Evolutionary conservation across 805 yeast genomes (phyloP).

Genomic region (Saturnispora sanitii): DNA sequence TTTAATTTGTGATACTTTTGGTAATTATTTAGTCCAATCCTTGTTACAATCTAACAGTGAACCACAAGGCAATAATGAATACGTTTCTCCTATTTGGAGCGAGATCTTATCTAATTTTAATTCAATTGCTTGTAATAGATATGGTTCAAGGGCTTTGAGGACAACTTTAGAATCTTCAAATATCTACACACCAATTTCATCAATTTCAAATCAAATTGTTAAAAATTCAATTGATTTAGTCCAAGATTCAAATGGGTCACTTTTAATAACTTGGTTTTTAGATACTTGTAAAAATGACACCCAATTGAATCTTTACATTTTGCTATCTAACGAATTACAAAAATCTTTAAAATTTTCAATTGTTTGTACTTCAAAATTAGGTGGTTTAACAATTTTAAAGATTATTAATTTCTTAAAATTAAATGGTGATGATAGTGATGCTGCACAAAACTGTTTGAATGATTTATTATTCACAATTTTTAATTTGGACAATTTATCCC

Average conservation of each 20-base stretch:
- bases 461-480: slow-evolving; percentile 3
- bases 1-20: slow-evolving; percentile 88
- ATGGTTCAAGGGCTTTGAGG: slow-evolving; percentile 19
- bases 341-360: slow-evolving; percentile 14
- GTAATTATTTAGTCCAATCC: slow-evolving; percentile 86
- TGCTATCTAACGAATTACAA: slow-evolving; percentile 30
- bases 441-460: no score
- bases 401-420: slow-evolving; percentile 46
- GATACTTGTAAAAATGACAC: slow-evolving; percentile 63
- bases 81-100: slow-evolving; percentile 84
- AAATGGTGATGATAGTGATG: slow-evolving; percentile 16
- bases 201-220: not conserved
- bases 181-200: no score
- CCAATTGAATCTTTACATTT: slow-evolving; percentile 41
- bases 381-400: slow-evolving; percentile 73
- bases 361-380: slow-evolving; percentile 46
- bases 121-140: not conserved
- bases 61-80: no score
- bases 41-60: no score
- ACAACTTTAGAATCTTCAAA: not conserved
- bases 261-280: slow-evolving; percentile 86
- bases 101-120: slow-evolving; percentile 43
- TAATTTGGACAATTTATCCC: not conserved
- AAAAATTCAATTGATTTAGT: slow-evolving; percentile 53
- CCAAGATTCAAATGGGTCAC: slow-evolving; percentile 76